phyloP scores from a whole-genome alignment of 257 asterid genomes.

The Verbena officinalis region DNA sequence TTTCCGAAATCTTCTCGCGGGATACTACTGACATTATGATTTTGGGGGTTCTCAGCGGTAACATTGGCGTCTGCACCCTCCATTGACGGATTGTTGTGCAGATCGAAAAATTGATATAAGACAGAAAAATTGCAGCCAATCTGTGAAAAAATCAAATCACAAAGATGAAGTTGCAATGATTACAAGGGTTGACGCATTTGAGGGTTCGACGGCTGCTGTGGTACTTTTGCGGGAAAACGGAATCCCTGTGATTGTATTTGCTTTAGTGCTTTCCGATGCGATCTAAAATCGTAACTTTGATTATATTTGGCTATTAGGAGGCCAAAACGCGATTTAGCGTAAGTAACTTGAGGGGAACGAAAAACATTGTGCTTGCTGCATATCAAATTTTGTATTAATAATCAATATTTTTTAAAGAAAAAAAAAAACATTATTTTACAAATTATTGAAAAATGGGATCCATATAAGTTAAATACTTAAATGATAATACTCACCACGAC shows the following conservation, averaged over 20 bases:
- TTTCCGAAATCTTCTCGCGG: conserved; percentile 60
- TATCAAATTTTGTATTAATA: too few relatives aligned
- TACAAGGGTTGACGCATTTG: neutral
- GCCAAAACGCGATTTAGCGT: neutral
- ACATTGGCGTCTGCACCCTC: conserved; percentile 34
- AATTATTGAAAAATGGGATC: too few relatives aligned
- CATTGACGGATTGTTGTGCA: conserved; percentile 33
- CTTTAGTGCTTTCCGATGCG: neutral
- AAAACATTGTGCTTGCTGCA: too few relatives aligned
- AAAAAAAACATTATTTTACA: too few relatives aligned
- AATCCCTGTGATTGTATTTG: neutral
- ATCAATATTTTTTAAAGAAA: too few relatives aligned
- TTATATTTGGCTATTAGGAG: neutral
- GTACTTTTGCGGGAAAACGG: neutral
- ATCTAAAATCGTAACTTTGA: neutral
- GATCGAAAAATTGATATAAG: neutral
- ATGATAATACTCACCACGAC: too few relatives aligned
- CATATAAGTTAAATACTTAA: too few relatives aligned
- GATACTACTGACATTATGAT: conserved; percentile 18
- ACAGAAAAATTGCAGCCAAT: neutral
- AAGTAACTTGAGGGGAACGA: neutral
- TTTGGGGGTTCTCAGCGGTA: conserved; percentile 26
- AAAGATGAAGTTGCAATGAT: neutral
- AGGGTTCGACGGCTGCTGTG: conserved; percentile 14
- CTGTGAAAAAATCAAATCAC: neutral